Base-by-base conservation (phyloP, 2,329 filamentous ascomycete species). In the Ophiostoma populinum region DNA sequence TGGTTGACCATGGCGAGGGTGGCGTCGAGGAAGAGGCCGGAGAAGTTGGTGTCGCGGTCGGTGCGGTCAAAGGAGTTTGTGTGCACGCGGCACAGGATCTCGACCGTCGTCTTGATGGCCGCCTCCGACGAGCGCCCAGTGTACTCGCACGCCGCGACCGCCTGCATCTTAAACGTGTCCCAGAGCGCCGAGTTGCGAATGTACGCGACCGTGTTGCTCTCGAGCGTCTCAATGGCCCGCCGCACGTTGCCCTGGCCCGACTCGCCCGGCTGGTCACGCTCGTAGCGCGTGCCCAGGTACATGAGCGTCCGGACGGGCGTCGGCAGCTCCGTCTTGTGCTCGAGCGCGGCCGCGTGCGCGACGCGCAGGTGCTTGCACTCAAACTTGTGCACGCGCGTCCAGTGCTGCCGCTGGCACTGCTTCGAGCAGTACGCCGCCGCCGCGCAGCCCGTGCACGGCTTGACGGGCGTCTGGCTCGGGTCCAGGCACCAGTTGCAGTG, bases 1-100 rank as follows among this genome's bases (percentile, higher is more conserved):
- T 77, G 72, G 42, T 77, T 76, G 16, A 61, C 59, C 62, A 74
- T 70, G 39, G 69, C 65, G 27, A 73, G 53, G 4, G 50, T 58
- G 1, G 65, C 57, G 42, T 73, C 65, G 24, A 75, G 52, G 41
- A 69, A 75, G 20, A 72, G 55, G 17, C 68, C 70, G 1, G 62
- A 56, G 36, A 64, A 56, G 1, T 58, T 63, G 7, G 64, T 49
- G 44, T 75, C 67, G 2, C 53, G 49, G 35, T 74, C 67, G 18
- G 57, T 56, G 35, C 66, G 56, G 45, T 69, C 67, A 47, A 76
- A 76, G 4, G 68, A 60, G 50, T 77, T 77, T 24, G 69, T 70
- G 47, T 70, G 61, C 39, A 74, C 61, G 69, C 75, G 38, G 52
- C 67, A 72, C 24, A 73, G 42, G 2, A 68, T 44, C 36, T 62